Percentiles rank a stretch among this genome's conserved stretches.
phyloP scores from a whole-genome alignment of 176 grass and related monocot genomes.

The Musa schizocarpa region DNA sequence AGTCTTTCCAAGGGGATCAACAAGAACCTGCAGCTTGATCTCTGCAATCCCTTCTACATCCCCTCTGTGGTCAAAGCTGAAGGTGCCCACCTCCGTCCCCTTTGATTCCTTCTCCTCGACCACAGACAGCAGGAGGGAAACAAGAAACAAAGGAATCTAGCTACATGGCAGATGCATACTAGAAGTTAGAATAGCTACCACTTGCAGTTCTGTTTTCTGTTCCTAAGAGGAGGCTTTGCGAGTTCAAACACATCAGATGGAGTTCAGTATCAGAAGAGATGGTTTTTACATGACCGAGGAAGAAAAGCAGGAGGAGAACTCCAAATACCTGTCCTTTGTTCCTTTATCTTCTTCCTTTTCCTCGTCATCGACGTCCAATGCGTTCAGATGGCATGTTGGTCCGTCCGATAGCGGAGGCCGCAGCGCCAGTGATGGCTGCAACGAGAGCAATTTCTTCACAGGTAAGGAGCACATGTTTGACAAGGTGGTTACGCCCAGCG shows the following conservation, averaged over 20 bases:
- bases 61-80: not conserved
- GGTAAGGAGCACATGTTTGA: slow-evolving; percentile 99
- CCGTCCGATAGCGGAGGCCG: slow-evolving; percentile 21
- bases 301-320: not conserved
- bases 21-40: not conserved
- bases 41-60: not conserved
- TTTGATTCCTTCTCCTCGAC: not conserved
- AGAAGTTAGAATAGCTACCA: not conserved
- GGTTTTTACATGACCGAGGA: not conserved
- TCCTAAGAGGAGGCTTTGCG: not conserved
- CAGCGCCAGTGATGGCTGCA: slow-evolving; percentile 1
- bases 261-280: slow-evolving; percentile 11
- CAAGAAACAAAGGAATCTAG: not conserved
- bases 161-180: not conserved
- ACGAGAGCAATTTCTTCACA: slow-evolving; percentile 4
- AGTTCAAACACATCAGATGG: not conserved
- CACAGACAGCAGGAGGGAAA: no score
- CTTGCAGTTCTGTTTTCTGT: not conserved
- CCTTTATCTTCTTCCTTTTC: slow-evolving; percentile 27
- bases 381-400: slow-evolving; percentile 28
- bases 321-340: slow-evolving; percentile 41
- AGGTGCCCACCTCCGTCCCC: not conserved
- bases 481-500: slow-evolving; percentile 96
- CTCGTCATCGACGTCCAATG: not conserved
- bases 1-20: not conserved